Percentiles rank a stretch among this genome's conserved stretches.
Evolutionary conservation across 306 rosid species (phyloP).

Genomic region (Glycine latifolia): DNA sequence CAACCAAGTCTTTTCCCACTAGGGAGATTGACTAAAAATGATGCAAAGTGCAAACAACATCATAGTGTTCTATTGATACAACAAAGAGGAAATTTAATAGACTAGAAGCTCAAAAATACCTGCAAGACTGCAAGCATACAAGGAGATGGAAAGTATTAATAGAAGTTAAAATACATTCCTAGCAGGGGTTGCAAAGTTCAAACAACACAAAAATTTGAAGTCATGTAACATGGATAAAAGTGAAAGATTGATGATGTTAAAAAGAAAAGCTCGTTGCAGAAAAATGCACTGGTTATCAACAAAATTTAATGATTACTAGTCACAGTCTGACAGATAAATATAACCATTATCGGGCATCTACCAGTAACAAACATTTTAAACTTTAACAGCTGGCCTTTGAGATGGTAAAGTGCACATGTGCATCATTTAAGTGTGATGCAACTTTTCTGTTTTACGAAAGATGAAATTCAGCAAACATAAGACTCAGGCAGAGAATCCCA

Average conservation of each 20-base stretch:
- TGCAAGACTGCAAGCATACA: constrained; percentile 3
- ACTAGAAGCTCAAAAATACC: constrained; percentile 14
- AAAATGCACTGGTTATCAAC: background rate
- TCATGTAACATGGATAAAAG: background rate
- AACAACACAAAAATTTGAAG: background rate
- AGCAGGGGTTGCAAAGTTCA: background rate
- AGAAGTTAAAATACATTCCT: background rate
- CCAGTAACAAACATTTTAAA: background rate
- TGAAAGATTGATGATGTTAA: background rate
- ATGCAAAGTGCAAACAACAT: background rate
- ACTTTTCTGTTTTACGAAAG: background rate
- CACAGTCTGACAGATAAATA: background rate
- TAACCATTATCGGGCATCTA: background rate
- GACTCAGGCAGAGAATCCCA: background rate
- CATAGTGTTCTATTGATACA: background rate
- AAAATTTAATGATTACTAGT: background rate
- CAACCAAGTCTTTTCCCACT: background rate
- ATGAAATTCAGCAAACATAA: background rate
- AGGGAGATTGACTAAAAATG: background rate
- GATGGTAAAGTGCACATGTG: background rate
- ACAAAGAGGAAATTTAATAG: constrained; percentile 25
- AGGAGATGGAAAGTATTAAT: constrained; percentile 23
- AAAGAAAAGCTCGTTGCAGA: background rate
- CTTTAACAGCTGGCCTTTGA: background rate
- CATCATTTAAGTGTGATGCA: constrained; percentile 1